Conservation (phyloP, 306 rosid genomes). For the Alnus rubra region DNA sequence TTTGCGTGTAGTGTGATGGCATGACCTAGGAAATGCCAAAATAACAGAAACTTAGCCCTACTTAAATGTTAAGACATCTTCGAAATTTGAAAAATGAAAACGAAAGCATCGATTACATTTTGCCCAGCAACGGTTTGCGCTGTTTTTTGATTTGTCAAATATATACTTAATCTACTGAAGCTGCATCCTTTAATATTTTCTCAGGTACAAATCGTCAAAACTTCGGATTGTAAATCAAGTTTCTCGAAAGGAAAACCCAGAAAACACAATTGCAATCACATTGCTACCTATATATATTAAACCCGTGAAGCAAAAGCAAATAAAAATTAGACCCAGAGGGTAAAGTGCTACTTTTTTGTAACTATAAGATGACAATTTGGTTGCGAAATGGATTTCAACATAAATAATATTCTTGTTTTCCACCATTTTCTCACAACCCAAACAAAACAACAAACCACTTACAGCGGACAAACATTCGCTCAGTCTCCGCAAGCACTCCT, state of each 20-base stretch:
- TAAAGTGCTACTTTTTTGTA: not conserved
- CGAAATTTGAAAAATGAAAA: too few species aligned
- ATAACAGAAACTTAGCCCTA: not conserved
- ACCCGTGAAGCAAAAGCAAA: not conserved
- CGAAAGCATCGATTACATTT: not conserved
- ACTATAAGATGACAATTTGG: too few species aligned
- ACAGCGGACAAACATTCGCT: conserved; percentile 48
- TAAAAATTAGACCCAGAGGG: not conserved
- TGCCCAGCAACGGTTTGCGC: not conserved
- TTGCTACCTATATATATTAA: not conserved
- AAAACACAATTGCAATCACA: conserved; percentile 8
- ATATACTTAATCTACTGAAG: too few species aligned
- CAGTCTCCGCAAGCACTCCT: conserved; percentile 43
- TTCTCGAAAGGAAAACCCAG: not conserved
- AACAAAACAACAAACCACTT: conserved; percentile 10
- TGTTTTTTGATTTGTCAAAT: not conserved
- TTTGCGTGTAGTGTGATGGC: conserved; percentile 80
- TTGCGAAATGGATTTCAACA: too few species aligned
- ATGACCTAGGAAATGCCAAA: conserved; percentile 46
- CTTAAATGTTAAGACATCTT: not conserved
- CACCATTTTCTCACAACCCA: not conserved
- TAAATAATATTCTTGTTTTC: too few species aligned
- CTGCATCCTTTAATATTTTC: too few species aligned
- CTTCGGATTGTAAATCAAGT: not conserved
- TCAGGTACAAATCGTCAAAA: too few species aligned